phyloP scores from a whole-genome alignment of 257 asterid genomes.

The Galeopsis tetrahit region DNA sequence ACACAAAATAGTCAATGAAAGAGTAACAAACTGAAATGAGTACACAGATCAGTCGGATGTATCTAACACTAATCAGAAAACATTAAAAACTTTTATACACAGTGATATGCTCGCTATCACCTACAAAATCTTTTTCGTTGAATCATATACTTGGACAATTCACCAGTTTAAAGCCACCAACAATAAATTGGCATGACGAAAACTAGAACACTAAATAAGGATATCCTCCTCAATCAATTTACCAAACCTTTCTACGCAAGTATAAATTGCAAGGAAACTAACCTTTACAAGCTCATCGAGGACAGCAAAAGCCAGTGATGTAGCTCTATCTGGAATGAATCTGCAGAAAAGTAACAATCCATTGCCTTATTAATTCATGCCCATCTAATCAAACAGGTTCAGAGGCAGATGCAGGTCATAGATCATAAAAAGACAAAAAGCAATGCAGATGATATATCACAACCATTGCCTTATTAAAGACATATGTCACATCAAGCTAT shows the following conservation, averaged over 20 bases:
- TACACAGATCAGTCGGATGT: background rate
- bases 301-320: slow-evolving; percentile 73
- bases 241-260: background rate
- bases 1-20: slow-evolving; percentile 26
- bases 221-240: background rate
- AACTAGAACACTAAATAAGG: slow-evolving; percentile 4
- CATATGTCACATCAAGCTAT: slow-evolving; percentile 1
- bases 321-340: slow-evolving; percentile 80
- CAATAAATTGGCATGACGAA: slow-evolving; percentile 4
- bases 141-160: background rate
- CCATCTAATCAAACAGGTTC: slow-evolving; percentile 8
- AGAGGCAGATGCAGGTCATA: slow-evolving; percentile 24
- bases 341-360: slow-evolving; percentile 49
- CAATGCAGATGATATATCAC: background rate
- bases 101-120: background rate
- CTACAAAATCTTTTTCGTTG: background rate
- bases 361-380: slow-evolving; percentile 12
- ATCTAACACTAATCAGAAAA: slow-evolving; percentile 6
- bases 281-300: slow-evolving; percentile 76
- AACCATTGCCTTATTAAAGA: background rate
- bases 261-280: slow-evolving; percentile 28
- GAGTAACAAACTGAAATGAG: slow-evolving; percentile 18
- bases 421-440: slow-evolving; percentile 1
- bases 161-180: slow-evolving; percentile 1
- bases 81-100: background rate